Conservation (phyloP, 176 grass and related monocot species). For the Avena insularis region DNA sequence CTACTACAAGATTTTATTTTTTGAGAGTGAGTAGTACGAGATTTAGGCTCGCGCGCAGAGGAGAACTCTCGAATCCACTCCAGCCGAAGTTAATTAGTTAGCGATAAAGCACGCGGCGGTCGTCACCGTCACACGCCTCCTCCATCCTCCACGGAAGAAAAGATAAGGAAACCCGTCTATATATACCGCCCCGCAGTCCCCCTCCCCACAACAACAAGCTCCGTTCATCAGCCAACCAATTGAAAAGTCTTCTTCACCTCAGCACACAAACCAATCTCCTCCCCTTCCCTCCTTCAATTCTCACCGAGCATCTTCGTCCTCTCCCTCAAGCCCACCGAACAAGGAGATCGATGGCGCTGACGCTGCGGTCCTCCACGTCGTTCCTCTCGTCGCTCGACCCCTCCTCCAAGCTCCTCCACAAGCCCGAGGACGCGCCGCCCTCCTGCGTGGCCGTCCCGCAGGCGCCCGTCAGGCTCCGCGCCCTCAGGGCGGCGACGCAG, state of each 20-base stretch:
- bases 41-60: background rate
- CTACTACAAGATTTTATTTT: no score
- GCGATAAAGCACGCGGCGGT: constrained; percentile 25
- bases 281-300: background rate
- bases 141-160: background rate
- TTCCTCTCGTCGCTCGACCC: constrained; percentile 59
- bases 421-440: constrained; percentile 48
- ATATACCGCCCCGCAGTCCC: constrained; percentile 25
- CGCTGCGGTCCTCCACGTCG: constrained; percentile 60
- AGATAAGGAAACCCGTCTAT: constrained; percentile 35
- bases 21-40: background rate
- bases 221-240: background rate
- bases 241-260: background rate
- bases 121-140: constrained; percentile 20
- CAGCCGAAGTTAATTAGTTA: background rate
- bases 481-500: constrained; percentile 7
- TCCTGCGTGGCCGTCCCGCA: constrained; percentile 38
- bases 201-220: background rate
- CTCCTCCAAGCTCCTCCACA: constrained; percentile 58
- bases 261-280: constrained; percentile 2
- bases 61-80: background rate
- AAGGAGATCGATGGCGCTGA: constrained; percentile 59
- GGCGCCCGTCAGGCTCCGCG: constrained; percentile 9
- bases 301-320: background rate
- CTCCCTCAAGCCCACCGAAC: background rate